phyloP scores from a whole-genome alignment of 2,329 filamentous ascomycete species.

The Microdochium nivale region DNA sequence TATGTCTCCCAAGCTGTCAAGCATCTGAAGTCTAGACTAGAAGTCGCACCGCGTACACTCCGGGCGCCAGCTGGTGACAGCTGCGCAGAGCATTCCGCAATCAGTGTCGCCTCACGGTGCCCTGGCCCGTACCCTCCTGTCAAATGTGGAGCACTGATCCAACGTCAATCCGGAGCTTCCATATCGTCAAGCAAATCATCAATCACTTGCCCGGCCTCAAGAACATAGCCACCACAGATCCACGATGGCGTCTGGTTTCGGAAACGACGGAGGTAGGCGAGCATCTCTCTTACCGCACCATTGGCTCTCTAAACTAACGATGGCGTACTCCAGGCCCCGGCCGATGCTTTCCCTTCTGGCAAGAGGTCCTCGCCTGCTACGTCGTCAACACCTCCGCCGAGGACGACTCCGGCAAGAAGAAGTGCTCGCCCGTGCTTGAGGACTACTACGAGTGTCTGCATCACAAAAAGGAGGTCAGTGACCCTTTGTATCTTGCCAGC shows the following conservation, averaged over 20 bases:
- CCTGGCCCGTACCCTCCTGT: background rate
- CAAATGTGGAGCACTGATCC: background rate
- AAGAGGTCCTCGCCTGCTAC: slow-evolving; percentile 97
- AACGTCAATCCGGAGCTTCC: background rate
- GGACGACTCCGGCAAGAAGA: slow-evolving; percentile 73
- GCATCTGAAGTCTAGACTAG: no score
- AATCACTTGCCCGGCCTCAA: background rate
- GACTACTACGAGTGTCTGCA: slow-evolving; percentile 99
- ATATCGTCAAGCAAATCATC: background rate
- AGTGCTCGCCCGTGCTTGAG: slow-evolving; percentile 77
- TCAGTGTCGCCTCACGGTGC: no score
- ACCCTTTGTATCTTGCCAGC: background rate
- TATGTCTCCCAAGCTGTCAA: no score
- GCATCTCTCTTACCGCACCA: background rate
- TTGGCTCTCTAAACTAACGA: slow-evolving; percentile 7
- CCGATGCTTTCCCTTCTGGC: slow-evolving; percentile 99
- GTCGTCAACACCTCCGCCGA: slow-evolving; percentile 82
- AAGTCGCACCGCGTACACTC: no score
- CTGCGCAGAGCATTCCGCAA: no score
- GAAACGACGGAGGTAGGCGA: slow-evolving; percentile 32
- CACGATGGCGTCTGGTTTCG: slow-evolving; percentile 11
- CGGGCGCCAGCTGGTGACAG: no score
- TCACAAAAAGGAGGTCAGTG: slow-evolving; percentile 89
- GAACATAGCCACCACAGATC: background rate
- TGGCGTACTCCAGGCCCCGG: slow-evolving; percentile 38